Evolutionary conservation across 192 early-diverging fungal species (phyloP), one percentile per base, ranked within the genome.

Genomic region (Coemansia brasiliensis): DNA sequence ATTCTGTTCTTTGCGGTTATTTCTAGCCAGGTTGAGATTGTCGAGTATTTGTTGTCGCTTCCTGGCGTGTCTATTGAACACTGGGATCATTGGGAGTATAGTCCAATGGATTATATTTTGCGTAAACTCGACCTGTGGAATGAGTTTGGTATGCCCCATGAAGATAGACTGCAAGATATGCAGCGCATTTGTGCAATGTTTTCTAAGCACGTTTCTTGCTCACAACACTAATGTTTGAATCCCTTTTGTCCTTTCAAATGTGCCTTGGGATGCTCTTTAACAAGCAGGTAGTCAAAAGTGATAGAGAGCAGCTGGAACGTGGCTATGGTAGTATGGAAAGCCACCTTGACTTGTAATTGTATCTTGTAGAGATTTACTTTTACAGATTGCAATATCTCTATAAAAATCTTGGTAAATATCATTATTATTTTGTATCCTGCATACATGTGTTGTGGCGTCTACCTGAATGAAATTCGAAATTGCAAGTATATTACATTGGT

Each of bases 1-100:
- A 55, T 72, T 13, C 53, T 74, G 21, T 70, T 67, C 48, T 70
- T 80, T 67, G 78, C 78, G 2, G 72, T 73, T 3, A 80, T 67
- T 20, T 39, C 67, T 18, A 63, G 64, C 17, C 78, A 80, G 39
- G 78, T 74, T 3, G 78, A 80, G 16, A 70, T 80, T 54, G 78
- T 74, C 21, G 67, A 71, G 39, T 69, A 69, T 20, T 46, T 80
- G 46, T 29, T 73, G 15, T 55, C 56, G 15, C 59, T 73, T 20
- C 72, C 72, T 1, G 55, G 54, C 2, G 62, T 63, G 15, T 38
- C 60, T 3, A 52, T 61, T 3, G 67, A 80, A 22, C 63, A 64
- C 25, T 68, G 67, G 70, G 70, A 80, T 44, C 53, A 74, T 22
- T 74, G 78, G 70, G 72, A 72, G n/a, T 61, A 67, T 56, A 79